A percentile compares a stretch with the other conserved stretches of the same genome.
These are phyloP conservation scores for Trichoderma simmonsii DNA, from an alignment of 2,329 filamentous ascomycete species.

Conservation along the genomic window DNA sequence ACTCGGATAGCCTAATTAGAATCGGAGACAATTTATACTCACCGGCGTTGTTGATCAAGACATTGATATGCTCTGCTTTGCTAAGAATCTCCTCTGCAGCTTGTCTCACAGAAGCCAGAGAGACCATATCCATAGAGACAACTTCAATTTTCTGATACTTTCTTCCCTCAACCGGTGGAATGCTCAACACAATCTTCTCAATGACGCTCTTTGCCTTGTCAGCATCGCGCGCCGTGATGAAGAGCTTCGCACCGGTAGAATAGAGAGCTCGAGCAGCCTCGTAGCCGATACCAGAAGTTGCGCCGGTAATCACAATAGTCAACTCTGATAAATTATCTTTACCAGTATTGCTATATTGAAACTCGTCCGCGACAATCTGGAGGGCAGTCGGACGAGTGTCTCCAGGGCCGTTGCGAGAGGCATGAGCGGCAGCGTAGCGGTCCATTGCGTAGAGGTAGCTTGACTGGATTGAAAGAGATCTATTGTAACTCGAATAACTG, in stretches of 20 bases:
- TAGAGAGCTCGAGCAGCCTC: background rate
- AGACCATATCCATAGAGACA: background rate
- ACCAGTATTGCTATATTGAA: background rate
- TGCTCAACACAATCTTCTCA: background rate
- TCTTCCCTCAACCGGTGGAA: background rate
- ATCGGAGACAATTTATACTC: background rate
- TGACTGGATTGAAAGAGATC: no score
- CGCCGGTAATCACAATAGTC: background rate
- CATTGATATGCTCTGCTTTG: background rate
- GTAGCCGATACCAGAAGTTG: background rate
- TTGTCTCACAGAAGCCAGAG: background rate
- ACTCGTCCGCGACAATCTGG: background rate
- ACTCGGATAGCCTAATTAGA: no score
- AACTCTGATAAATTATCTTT: background rate
- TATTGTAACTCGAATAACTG: no score
- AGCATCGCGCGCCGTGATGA: background rate
- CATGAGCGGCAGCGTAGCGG: background rate
- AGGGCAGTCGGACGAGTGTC: background rate
- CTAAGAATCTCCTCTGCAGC: background rate
- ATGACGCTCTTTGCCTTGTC: background rate
- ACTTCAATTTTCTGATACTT: background rate
- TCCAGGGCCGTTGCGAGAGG: conserved; percentile 1
- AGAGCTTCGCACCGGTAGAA: background rate
- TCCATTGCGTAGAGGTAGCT: background rate
- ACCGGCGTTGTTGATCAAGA: conserved; percentile 3